phyloP scores from a whole-genome alignment of 257 asterid genomes.

The Solanum etuberosum region DNA sequence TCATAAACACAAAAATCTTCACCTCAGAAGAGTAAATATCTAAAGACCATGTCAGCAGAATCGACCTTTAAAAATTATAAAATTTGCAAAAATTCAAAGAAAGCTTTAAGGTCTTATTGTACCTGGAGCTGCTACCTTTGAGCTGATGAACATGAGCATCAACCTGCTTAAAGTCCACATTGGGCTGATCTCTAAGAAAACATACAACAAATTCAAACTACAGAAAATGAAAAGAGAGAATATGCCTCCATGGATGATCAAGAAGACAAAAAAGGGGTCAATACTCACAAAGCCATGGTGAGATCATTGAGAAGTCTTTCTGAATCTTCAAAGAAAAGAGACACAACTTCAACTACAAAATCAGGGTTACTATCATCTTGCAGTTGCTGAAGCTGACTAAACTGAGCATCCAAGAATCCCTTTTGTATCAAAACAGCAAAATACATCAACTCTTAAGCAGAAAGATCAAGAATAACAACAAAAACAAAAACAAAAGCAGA shows the following conservation, averaged over 20 bases:
- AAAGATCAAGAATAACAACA: neutral
- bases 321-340: conserved; percentile 81
- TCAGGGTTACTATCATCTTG: conserved; percentile 88
- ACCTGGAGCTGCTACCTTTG: conserved; percentile 96
- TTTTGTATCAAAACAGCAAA: conserved; percentile 7
- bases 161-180: conserved; percentile 60
- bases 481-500: neutral
- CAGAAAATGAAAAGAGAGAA: neutral
- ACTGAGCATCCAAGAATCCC: conserved; percentile 81
- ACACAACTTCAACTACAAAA: conserved; percentile 68
- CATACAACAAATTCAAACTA: neutral
- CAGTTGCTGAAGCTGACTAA: conserved; percentile 65
- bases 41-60: neutral
- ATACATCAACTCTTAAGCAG: neutral
- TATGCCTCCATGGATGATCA: neutral
- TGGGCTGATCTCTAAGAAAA: conserved; percentile 43
- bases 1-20: neutral
- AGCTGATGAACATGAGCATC: conserved; percentile 86
- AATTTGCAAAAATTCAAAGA: neutral
- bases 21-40: neutral
- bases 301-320: conserved; percentile 71
- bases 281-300: conserved; percentile 45
- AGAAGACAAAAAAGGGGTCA: neutral
- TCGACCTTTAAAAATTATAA: neutral
- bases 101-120: neutral